These are phyloP conservation scores for Leccinum griseonigrum DNA, from an alignment of 1,284 basidiomycete species.

Conservation along the genomic window DNA sequence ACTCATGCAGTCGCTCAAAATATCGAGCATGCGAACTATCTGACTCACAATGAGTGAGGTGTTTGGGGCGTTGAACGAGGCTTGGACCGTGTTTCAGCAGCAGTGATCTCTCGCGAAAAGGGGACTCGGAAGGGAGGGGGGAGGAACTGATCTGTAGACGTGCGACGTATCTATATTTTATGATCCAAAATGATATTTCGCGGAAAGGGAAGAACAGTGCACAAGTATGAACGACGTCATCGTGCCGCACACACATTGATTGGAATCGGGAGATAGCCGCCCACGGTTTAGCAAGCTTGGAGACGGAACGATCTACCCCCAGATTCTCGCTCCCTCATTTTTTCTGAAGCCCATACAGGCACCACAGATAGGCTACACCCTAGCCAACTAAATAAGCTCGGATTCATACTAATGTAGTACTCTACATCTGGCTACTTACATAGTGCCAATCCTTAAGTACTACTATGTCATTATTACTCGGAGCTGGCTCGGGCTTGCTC, in stretches of 20 bases:
- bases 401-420: neutral
- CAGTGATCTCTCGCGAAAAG: neutral
- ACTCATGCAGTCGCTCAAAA: constrained; percentile 95
- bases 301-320: too few species aligned
- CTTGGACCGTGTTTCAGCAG: neutral
- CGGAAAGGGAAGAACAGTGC: too few species aligned
- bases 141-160: too few species aligned
- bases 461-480: too few species aligned
- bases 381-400: neutral
- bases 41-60: constrained; percentile 89
- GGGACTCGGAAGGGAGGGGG: too few species aligned
- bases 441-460: neutral
- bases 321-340: neutral
- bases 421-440: neutral
- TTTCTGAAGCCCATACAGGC: neutral
- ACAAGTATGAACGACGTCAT: too few species aligned
- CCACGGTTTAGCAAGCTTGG: too few species aligned
- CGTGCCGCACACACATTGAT: too few species aligned
- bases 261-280: too few species aligned
- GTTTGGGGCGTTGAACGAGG: neutral
- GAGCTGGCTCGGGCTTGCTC: too few species aligned
- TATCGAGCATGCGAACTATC: constrained; percentile 99
- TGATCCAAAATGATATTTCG: too few species aligned
- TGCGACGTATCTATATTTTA: too few species aligned
- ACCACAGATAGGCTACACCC: neutral